These are phyloP conservation scores for Chrysoporthe cubensis DNA, from an alignment of 2,329 filamentous ascomycete species.

Conservation along the genomic window DNA sequence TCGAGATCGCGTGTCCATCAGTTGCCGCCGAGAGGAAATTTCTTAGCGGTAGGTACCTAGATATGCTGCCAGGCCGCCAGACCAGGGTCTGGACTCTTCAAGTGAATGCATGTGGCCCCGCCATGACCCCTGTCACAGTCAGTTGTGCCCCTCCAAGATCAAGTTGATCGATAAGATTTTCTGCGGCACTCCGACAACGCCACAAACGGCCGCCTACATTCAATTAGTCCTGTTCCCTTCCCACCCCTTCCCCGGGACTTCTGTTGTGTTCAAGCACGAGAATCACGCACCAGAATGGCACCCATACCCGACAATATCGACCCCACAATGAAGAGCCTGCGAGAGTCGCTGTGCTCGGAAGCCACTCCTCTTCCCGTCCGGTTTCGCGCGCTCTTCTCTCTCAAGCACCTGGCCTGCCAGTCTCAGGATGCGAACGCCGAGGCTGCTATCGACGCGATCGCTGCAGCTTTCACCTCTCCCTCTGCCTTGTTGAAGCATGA, in stretches of 20 bases:
- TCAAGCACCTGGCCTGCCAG: constrained; percentile 87
- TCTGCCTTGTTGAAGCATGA: constrained; percentile 96
- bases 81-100: constrained; percentile 6
- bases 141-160: constrained; percentile 8
- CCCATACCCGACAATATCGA: constrained; percentile 32
- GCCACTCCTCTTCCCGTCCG: constrained; percentile 80
- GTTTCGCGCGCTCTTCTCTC: constrained; percentile 95
- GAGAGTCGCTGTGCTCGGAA: constrained; percentile 80
- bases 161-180: constrained; percentile 16
- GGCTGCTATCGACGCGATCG: constrained; percentile 76
- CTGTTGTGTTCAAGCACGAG: neutral
- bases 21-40: neutral
- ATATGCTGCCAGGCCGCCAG: neutral
- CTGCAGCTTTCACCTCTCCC: constrained; percentile 80
- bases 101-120: constrained; percentile 13
- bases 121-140: constrained; percentile 7
- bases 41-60: constrained; percentile 1
- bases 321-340: constrained; percentile 64
- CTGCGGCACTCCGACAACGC: constrained; percentile 4
- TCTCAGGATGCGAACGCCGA: constrained; percentile 62
- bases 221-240: neutral
- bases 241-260: neutral
- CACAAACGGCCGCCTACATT: neutral
- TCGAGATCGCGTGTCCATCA: neutral
- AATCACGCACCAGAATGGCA: constrained; percentile 32